Base-by-base conservation (phyloP, 192 early-diverging fungal genomes). In the Coemansia sp. region DNA sequence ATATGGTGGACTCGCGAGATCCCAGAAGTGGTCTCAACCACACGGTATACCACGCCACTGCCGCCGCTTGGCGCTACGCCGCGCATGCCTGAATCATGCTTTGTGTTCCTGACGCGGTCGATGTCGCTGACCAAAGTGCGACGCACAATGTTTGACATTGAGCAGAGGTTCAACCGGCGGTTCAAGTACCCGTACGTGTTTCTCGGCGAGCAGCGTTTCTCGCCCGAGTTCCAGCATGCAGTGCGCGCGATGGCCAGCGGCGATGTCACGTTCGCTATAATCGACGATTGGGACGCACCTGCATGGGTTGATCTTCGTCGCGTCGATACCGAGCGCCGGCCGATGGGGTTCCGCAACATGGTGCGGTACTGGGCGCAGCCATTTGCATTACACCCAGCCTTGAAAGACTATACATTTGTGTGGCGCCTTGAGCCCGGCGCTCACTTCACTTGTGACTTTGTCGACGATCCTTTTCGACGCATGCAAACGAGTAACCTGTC, bases 131-230 rank as follows among this genome's bases (percentile, higher is more conserved):
- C 83, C 38, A 82, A 68, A 24, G 81, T 88, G 40, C 65, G 68
- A 2, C 62, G 69, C 23, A 80, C 86, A 4, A 72, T 91, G 44
- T 64, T 62, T 43, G 75, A 86, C n/a, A 54, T 89, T 3, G 78
- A 90, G 48, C 51, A 76, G 27, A 73, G 80, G 23, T 89, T 90
- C 62, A 90, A 90, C 64, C 56, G 67, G 22, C 69, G 83, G n/a
- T 87, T 79, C 68, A 27, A 71, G 21, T 90, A 91, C 63, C 88
- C 87, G 2, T 89, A 88, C 69, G 85, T 91, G 27, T 87, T 90
- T 67, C 65, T 91, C 29, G 88, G 89, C 73, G 83, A 91, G 21
- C 68, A 68, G n/a, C 81, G 72, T 0, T 87, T 90, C 53, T 65
- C 84, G 4, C 70, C 74, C 10, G 65, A 71, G 31, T 91, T 91